These are phyloP conservation scores for Melampsora americana DNA, from an alignment of 1,284 basidiomycete species.

Conservation along the genomic window DNA sequence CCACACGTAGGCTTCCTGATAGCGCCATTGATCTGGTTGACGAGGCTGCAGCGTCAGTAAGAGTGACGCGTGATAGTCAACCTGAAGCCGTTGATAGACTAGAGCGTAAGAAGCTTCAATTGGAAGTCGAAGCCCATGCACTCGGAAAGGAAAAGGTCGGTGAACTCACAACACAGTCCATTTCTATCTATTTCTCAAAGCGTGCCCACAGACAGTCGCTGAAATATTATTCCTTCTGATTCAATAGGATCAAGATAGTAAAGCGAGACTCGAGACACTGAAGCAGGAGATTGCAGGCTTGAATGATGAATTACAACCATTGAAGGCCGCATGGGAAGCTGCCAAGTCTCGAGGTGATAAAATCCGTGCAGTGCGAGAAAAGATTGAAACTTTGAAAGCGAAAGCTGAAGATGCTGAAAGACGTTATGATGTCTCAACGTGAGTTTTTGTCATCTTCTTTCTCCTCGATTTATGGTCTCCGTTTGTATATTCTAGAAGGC, in stretches of 20 bases:
- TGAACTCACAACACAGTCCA: neutral
- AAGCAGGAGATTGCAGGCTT: conserved; percentile 78
- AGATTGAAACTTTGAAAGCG: conserved; percentile 84
- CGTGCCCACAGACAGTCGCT: conserved; percentile 60
- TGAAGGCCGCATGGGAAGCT: conserved; percentile 82
- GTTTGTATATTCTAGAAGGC: conserved; percentile 6
- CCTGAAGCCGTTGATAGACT: conserved; percentile 92
- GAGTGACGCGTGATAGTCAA: conserved; percentile 87
- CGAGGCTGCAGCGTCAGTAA: conserved; percentile 82
- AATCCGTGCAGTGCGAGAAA: conserved; percentile 72
- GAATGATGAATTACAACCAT: conserved; percentile 83
- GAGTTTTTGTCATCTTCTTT: neutral
- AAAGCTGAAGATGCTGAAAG: conserved; percentile 94
- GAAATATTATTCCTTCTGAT: neutral
- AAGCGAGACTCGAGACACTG: conserved; percentile 75
- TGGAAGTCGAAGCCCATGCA: conserved; percentile 94
- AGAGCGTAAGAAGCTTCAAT: conserved; percentile 84
- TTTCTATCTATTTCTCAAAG: neutral
- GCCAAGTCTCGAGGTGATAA: conserved; percentile 84
- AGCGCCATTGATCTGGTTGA: conserved; percentile 90
- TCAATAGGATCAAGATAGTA: conserved; percentile 77
- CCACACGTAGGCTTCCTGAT: conserved; percentile 67
- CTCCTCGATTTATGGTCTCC: neutral
- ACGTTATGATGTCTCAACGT: conserved; percentile 59
- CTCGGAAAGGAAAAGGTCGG: conserved; percentile 61